Evolutionary conservation across 108 stramenopile genomes (phyloP).

Genomic region (Asterionellopsis glacialis): DNA sequence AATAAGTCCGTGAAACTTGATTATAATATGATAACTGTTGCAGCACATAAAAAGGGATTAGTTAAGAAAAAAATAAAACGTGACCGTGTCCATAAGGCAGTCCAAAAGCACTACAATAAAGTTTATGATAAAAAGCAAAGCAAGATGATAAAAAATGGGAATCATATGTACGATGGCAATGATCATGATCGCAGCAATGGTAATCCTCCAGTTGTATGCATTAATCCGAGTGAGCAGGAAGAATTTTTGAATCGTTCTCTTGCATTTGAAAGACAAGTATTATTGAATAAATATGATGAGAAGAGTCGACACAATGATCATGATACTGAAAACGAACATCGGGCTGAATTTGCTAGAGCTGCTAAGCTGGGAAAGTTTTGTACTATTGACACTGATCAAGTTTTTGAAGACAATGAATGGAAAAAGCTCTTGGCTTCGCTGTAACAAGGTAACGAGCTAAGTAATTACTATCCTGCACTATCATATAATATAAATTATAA

Average conservation of each 20-base stretch:
- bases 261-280: background rate
- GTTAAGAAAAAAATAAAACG: background rate
- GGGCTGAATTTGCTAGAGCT: background rate
- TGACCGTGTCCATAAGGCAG: background rate
- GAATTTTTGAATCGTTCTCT: conserved; percentile 2
- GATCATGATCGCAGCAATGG: background rate
- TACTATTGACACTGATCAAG: background rate
- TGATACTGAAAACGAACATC: background rate
- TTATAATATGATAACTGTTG: background rate
- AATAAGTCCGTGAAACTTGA: background rate
- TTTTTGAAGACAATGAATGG: background rate
- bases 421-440: background rate
- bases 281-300: background rate
- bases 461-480: no score
- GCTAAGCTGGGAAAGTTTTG: background rate
- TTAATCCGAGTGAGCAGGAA: background rate
- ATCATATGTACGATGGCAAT: no score
- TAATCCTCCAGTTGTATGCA: background rate
- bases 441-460: no score
- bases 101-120: background rate
- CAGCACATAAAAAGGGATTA: background rate
- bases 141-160: no score
- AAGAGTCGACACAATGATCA: background rate
- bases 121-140: background rate
- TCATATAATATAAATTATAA: no score